These are phyloP conservation scores for Melampsora larici-populina DNA, from an alignment of 1,284 basidiomycete genomes.

Conservation along the genomic window DNA sequence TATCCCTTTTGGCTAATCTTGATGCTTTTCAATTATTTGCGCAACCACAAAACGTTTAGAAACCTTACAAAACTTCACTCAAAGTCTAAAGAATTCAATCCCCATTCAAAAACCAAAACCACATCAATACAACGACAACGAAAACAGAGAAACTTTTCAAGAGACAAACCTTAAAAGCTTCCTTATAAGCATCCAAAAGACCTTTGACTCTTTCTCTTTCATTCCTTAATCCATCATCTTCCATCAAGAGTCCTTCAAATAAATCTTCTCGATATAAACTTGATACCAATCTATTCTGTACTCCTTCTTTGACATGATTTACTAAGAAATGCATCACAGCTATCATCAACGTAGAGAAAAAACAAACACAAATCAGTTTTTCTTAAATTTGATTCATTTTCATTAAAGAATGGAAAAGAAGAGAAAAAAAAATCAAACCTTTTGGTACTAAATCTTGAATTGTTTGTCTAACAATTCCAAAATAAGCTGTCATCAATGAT, in stretches of 20 bases:
- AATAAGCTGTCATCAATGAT: slow-evolving; percentile 90
- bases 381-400: background rate
- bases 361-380: background rate
- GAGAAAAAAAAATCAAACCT: slow-evolving; percentile 58
- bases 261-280: slow-evolving; percentile 69
- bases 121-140: slow-evolving; percentile 9
- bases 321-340: slow-evolving; percentile 66
- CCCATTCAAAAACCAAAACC: background rate
- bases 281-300: slow-evolving; percentile 91
- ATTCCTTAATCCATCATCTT: slow-evolving; percentile 89
- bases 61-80: slow-evolving; percentile 41
- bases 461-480: slow-evolving; percentile 88
- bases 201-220: slow-evolving; percentile 92
- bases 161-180: slow-evolving; percentile 67
- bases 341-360: slow-evolving; percentile 67
- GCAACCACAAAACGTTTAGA: too few species aligned
- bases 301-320: slow-evolving; percentile 90
- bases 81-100: slow-evolving; percentile 22
- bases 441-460: slow-evolving; percentile 98
- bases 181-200: slow-evolving; percentile 91
- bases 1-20: too few species aligned
- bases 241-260: slow-evolving; percentile 85
- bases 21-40: too few species aligned
- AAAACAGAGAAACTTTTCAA: slow-evolving; percentile 13
- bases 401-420: background rate